phyloP scores from a whole-genome alignment of 1,139 yeast genomes.

The Ogataea hybrid region DNA sequence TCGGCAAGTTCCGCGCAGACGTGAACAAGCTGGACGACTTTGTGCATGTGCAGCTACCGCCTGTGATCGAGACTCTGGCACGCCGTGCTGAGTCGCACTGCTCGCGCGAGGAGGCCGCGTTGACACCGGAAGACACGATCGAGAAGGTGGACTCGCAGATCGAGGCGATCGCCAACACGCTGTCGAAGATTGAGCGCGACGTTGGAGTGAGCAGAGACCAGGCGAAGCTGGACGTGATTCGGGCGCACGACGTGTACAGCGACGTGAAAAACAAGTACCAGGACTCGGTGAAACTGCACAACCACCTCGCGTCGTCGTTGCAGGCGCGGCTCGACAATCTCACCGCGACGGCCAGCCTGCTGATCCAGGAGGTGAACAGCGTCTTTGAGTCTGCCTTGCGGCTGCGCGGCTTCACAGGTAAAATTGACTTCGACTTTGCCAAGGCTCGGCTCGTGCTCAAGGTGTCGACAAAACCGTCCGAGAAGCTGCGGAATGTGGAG shows the following conservation, averaged over 20 bases:
- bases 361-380: slow-evolving; percentile 44
- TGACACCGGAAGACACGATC: slow-evolving; percentile 30
- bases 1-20: slow-evolving; percentile 20
- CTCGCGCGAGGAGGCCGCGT: slow-evolving; percentile 33
- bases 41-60: slow-evolving; percentile 29
- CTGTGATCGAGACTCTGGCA: slow-evolving; percentile 31
- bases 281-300: slow-evolving; percentile 33
- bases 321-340: slow-evolving; percentile 50
- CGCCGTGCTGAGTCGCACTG: slow-evolving; percentile 38
- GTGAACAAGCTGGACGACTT: slow-evolving; percentile 31
- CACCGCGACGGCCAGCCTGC: slow-evolving; percentile 42
- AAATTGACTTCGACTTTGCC: slow-evolving; percentile 57
- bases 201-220: slow-evolving; percentile 44
- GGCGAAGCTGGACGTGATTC: slow-evolving; percentile 37
- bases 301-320: slow-evolving; percentile 37
- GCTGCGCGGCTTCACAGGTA: slow-evolving; percentile 75
- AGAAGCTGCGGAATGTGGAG: slow-evolving; percentile 65
- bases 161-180: slow-evolving; percentile 33
- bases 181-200: slow-evolving; percentile 37
- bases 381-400: slow-evolving; percentile 60
- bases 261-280: slow-evolving; percentile 36
- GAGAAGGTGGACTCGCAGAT: slow-evolving; percentile 38
- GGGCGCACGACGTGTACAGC: slow-evolving; percentile 35
- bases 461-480: slow-evolving; percentile 61
- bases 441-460: slow-evolving; percentile 51